A percentile compares a stretch with the other conserved stretches of the same genome.
These are phyloP conservation scores for Mimosa bimucronata DNA, from an alignment of 306 rosid species.

Conservation along the genomic window DNA sequence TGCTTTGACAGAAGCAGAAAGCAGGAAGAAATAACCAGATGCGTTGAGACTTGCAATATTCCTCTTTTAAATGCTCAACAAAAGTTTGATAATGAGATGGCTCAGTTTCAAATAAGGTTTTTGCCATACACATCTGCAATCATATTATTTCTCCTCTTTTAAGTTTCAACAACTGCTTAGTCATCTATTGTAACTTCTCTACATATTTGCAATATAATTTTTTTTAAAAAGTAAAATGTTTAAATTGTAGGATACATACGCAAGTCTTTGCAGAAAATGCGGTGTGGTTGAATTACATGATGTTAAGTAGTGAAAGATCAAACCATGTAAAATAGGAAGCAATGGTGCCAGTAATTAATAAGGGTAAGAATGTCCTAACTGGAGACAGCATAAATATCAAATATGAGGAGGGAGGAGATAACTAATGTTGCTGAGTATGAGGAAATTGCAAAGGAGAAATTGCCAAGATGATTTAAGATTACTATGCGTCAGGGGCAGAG, in stretches of 20 bases:
- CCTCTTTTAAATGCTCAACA: conserved; percentile 82
- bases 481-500: too few relatives aligned
- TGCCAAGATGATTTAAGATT: too few relatives aligned
- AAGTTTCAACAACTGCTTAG: neutral
- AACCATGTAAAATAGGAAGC: neutral
- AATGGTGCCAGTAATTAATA: neutral
- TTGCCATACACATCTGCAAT: conserved; percentile 1
- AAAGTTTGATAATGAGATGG: conserved; percentile 85
- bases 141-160: neutral
- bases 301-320: neutral
- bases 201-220: neutral
- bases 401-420: too few relatives aligned
- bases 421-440: too few relatives aligned
- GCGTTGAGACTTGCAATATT: conserved; percentile 82
- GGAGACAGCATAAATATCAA: too few relatives aligned
- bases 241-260: neutral
- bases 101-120: conserved; percentile 75
- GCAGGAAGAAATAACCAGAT: conserved; percentile 75
- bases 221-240: neutral
- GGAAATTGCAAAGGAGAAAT: too few relatives aligned
- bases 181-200: conserved; percentile 1
- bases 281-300: neutral
- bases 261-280: neutral
- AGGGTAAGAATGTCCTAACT: neutral
- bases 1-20: conserved; percentile 84